Base-by-base conservation (phyloP, 352 stramenopile genomes). In the Pythium insidiosum region DNA sequence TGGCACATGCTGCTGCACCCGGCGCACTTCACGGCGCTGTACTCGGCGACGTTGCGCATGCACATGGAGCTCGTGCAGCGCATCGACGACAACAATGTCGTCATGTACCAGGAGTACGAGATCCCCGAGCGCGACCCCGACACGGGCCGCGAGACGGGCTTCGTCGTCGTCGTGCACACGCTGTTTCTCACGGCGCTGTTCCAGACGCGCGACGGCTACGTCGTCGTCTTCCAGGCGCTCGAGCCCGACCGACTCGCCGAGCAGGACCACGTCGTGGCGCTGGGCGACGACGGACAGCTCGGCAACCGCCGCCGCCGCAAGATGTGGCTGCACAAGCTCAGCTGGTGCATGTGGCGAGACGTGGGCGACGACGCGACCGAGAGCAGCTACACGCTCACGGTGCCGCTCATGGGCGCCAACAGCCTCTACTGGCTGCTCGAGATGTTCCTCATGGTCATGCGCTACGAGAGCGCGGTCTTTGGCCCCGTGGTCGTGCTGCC, bases 31-130 rank as follows among this genome's bases (percentile, higher is more conserved):
- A 15, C 40, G 24, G 30, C 42, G 1, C 28, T 69, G 11, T 69
- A 58, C 42, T 58, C 56, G 23, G 35, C 47, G 0, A 39, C 38
- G 12, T 35, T 66, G 12, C 36, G 59, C 20, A 23, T 45, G n/a
- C 50, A 58, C 18, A 42, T 42, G 22, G 47, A 55, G 6, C 11
- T 63, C 16, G 50, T 70, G 4, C 56, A 70, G 56, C 40, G 55
- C 20, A 39, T 70, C n/a, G 61, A 70, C 29, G 51, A 51, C 4
- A 11, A 48, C 38, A 63, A 66, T 45, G 21, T 60, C 15, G 34
- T 66, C 12, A 19, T 66, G 25, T 70, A 59, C 42, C 48, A 66
- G 31, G 47, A 62, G 42, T 62, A 46, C 18, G 56, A 67, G 34
- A 59, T 56, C 0, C 47, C 33, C 9, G 51, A 66, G 41, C 42